Evolutionary conservation across 495 filamentous ascomycete genomes (phyloP).

Genomic region (Hamigera avellanea): DNA sequence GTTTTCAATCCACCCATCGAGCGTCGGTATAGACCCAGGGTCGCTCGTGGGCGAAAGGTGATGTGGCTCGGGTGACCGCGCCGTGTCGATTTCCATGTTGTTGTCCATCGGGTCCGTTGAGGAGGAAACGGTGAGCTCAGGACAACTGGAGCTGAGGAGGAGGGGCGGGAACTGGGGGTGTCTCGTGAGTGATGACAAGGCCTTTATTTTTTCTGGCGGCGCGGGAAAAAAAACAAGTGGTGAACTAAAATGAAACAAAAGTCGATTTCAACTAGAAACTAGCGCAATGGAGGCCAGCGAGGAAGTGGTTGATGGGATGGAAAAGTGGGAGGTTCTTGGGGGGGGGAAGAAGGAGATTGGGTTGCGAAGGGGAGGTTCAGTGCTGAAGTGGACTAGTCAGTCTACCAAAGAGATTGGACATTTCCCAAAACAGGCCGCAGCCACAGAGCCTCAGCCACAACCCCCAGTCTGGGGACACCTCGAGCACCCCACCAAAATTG

Average conservation of each 20-base stretch:
- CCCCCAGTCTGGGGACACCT: background rate
- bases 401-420: background rate
- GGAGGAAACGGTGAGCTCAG: constrained; percentile 12
- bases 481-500: constrained; percentile 1
- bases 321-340: constrained; percentile 2
- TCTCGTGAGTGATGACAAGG: constrained; percentile 27
- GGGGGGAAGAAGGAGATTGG: constrained; percentile 5
- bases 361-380: constrained; percentile 13
- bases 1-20: constrained; percentile 97
- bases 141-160: constrained; percentile 17
- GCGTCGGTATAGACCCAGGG: constrained; percentile 76
- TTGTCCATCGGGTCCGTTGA: constrained; percentile 63
- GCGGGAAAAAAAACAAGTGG: constrained; percentile 8
- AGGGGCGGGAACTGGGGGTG: constrained; percentile 21
- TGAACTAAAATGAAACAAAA: constrained; percentile 12
- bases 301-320: no score
- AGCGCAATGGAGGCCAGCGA: no score
- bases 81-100: constrained; percentile 86
- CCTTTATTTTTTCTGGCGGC: constrained; percentile 3
- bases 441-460: constrained; percentile 1
- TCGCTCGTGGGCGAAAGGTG: constrained; percentile 61
- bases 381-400: constrained; percentile 8
- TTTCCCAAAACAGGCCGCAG: background rate
- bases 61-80: constrained; percentile 74
- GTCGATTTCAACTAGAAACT: background rate